Base-by-base conservation (phyloP, 176 grass and related monocot genomes). In the Zoysia pacifica region DNA sequence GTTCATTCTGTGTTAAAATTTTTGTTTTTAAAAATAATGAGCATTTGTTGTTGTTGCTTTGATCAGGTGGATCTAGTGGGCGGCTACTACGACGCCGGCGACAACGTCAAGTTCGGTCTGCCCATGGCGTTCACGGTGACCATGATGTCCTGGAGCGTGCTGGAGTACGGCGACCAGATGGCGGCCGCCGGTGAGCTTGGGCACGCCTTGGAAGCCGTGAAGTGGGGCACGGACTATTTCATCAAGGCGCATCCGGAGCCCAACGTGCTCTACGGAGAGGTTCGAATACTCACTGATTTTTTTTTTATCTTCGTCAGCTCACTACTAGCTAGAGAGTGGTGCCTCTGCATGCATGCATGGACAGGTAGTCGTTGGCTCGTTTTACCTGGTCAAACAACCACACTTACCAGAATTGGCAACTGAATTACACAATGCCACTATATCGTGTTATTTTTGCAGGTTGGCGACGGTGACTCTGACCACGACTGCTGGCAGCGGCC, bases 81-180 rank as follows among this genome's bases (percentile, higher is more conserved):
- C 9, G 95, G 95, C 0, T 98, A 98, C 83, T 98, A 98, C 52
- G 95, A 98, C 77, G 95, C 95, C 36, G 92, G 95, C 47, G 95
- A 98, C 74, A 98, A 98, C 10, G 95, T 98, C 55, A 97, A 97
- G 81, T 97, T 94, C 74, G 95, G 95, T 20, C 71, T 97, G 52
- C 95, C 95, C 2, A 94, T 97, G 95, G 95, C 95, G 70, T 97
- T 94, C 90, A 94, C 95, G 67, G 87, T 97, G 70, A 97, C 95
- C 14, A 97, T 97, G 95, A 94, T 97, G 90, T 65, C 92, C 52
- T 97, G 95, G 95, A 91, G 95, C 77, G 84, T 94, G 1, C 45
- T 91, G 8, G 95, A 97, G 67, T 97, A 94, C 80, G 86, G 91
- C 28, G 72, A 85, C n/a, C 88, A 97, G 90, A 94, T 97, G 87